Evolutionary conservation across 2,329 filamentous ascomycete species (phyloP), one percentile per base, ranked within the genome.

Genomic region (Exophiala alcalophila): DNA sequence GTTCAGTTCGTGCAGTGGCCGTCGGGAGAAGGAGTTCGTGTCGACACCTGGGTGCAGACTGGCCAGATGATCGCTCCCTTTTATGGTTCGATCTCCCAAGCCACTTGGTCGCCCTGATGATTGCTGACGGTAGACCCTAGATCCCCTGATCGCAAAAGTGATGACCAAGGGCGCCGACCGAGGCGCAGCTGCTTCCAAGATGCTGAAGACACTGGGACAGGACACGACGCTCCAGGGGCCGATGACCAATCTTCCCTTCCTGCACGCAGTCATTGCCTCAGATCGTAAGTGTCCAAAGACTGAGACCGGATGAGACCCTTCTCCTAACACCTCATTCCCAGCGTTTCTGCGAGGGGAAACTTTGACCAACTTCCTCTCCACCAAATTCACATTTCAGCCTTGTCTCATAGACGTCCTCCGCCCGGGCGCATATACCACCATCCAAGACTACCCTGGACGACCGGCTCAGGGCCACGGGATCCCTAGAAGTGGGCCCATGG

Each of bases 1-100:
- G 59, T 84, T 2, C 77, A 80, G 27, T 63, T 72, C 14, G 73
- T 84, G 0, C 50, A 67, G n/a, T 82, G 77, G 70, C 67, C 73
- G 10, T 52, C 68, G n/a, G 57, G 67, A 0, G 49, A 66, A 0
- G 67, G 67, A 5, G 64, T 71, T 18, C 69, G 81, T 4, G 70
- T 84, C 16, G 81, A 84, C 53, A 83, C 78, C 0, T 83, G 79
- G 79, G 68, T 83, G 1, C 67, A 72, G 40, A 71, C 71, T 2
- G 79, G 79, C 4, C 70, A 72, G 2, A 70, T 65, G 2, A 67
- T 83, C 25, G 74, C 74, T 4, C 70, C 77, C 2, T 67, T 76
- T 44, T 82, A n/a, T n/a, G n/a, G n/a, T n/a, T n/a, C n/a, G n/a
- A n/a, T n/a, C n/a, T n/a, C n/a, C n/a, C n/a, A n/a, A n/a, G n/a